phyloP scores from a whole-genome alignment of 768 basidiomycete species.

The Mycena galopus region DNA sequence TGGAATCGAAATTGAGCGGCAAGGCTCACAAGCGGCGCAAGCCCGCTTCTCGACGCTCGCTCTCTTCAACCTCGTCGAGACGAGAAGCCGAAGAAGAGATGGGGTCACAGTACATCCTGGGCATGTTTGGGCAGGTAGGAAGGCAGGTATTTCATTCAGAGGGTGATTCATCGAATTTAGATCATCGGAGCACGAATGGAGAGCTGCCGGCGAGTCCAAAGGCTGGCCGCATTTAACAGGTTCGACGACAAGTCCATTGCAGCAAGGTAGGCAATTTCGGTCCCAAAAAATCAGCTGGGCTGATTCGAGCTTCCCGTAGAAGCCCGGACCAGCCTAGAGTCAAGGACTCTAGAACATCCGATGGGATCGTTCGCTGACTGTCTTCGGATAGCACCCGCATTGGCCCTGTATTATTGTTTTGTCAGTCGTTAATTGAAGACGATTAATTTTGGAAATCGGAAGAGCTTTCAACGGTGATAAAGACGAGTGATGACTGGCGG shows the following conservation, averaged over 20 bases:
- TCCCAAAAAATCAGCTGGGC: not conserved
- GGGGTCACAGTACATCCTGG: slow-evolving; percentile 63
- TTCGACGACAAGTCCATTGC: not conserved
- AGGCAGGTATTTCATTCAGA: too few species aligned
- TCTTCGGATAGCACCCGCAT: not conserved
- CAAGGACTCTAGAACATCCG: not conserved
- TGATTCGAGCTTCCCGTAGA: slow-evolving; percentile 12
- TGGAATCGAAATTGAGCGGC: slow-evolving; percentile 33
- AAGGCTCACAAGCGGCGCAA: slow-evolving; percentile 11
- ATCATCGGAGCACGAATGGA: slow-evolving; percentile 84
- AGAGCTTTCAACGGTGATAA: not conserved
- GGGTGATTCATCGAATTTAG: too few species aligned
- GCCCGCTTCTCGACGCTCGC: not conserved
- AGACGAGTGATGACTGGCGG: too few species aligned
- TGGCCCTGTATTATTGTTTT: not conserved
- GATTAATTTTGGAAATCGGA: too few species aligned
- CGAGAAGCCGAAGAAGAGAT: slow-evolving; percentile 20
- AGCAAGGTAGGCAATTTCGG: not conserved
- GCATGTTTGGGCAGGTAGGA: slow-evolving; percentile 79
- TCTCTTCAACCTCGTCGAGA: not conserved
- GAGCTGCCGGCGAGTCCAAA: slow-evolving; percentile 76
- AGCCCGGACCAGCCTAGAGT: slow-evolving; percentile 7
- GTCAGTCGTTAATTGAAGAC: not conserved
- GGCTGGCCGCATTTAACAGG: slow-evolving; percentile 63
- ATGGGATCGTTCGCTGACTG: not conserved